phyloP scores from a whole-genome alignment of 2,329 filamentous ascomycete species.

The Sarocladiaceae sp. region DNA sequence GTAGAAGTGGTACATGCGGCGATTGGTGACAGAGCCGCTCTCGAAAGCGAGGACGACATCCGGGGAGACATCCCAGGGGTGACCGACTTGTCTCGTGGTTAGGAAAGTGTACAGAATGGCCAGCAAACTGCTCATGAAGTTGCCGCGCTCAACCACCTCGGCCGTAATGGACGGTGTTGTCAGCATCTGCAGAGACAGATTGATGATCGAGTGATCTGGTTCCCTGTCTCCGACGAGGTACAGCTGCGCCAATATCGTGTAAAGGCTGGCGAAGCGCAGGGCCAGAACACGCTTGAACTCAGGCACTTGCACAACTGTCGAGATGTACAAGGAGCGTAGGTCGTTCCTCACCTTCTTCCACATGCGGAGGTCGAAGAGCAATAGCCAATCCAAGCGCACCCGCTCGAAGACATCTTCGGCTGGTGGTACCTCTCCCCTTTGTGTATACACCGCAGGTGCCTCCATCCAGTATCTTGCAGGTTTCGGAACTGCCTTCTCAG shows the following conservation, averaged over 20 bases:
- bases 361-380: slow-evolving; percentile 89
- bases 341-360: slow-evolving; percentile 96
- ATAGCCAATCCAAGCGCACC: slow-evolving; percentile 87
- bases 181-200: slow-evolving; percentile 91
- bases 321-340: slow-evolving; percentile 89
- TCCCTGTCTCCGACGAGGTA: slow-evolving; percentile 95
- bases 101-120: slow-evolving; percentile 97
- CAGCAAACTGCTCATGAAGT: slow-evolving; percentile 92
- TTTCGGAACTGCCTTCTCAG: slow-evolving; percentile 45
- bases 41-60: slow-evolving; percentile 89
- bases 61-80: slow-evolving; percentile 83
- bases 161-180: slow-evolving; percentile 95
- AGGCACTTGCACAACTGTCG: slow-evolving; percentile 90
- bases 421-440: slow-evolving; percentile 57
- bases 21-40: slow-evolving; percentile 88
- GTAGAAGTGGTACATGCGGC: slow-evolving; percentile 97
- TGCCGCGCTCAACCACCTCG: slow-evolving; percentile 90
- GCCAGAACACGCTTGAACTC: slow-evolving; percentile 94
- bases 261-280: slow-evolving; percentile 88
- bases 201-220: slow-evolving; percentile 97
- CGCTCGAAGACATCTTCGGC: slow-evolving; percentile 88
- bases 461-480: slow-evolving; percentile 84
- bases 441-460: slow-evolving; percentile 66
- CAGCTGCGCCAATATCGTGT: slow-evolving; percentile 87
- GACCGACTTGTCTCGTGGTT: slow-evolving; percentile 91